Base-by-base conservation (phyloP, 495 filamentous ascomycete genomes). In the Neurospora hispaniola region DNA sequence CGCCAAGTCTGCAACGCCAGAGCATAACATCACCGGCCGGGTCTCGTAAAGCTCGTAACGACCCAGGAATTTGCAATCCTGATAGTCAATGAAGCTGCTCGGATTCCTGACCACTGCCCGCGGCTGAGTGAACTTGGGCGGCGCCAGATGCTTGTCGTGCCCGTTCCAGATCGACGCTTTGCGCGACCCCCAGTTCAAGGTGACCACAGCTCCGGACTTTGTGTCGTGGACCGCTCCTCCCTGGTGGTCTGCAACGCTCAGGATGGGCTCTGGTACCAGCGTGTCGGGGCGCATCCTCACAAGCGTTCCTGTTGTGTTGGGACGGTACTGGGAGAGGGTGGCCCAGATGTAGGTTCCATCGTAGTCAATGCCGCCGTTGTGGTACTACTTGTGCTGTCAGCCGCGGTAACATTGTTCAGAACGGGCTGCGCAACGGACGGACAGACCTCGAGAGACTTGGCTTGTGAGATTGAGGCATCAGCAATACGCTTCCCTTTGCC, bases 1-100 rank as follows among this genome's bases (percentile, higher is more conserved):
- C 14, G 77, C 76, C 18, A 80, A 74, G 35, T 70, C 76, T 11
- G 75, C 71, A 6, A 83, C 76, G 11, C 81, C 81, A 8, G 80
- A 79, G 75, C 81, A 83, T 48, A 82, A 74, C 81, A 83, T 82
- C 69, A 82, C 74, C 1, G 77, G 72, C 27, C 79, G 69, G 48
- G 40, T 70, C 11, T 48, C 72, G 35, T 73, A 76, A 4, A 23
- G 76, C 71, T 78, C 80, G 7, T 66, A 66, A 66, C 54, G 54
- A 12, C 81, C 81, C 11, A 83, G 75, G 38, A 80, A 83, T 72
- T 83, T 82, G 76, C 81, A 83, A 74, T 81, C 82, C 71, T 83
- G 80, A 71, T 82, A 81, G 46, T 82, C 81, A 39, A 79, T 72
- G 54, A 74, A 83, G 71, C 78, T 78, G 41, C 78, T 80, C 1